Evolutionary conservation across 371 early-diverging fungal species (phyloP), one percentile per base, ranked within the genome.

Genomic region (Mortierella sp.): DNA sequence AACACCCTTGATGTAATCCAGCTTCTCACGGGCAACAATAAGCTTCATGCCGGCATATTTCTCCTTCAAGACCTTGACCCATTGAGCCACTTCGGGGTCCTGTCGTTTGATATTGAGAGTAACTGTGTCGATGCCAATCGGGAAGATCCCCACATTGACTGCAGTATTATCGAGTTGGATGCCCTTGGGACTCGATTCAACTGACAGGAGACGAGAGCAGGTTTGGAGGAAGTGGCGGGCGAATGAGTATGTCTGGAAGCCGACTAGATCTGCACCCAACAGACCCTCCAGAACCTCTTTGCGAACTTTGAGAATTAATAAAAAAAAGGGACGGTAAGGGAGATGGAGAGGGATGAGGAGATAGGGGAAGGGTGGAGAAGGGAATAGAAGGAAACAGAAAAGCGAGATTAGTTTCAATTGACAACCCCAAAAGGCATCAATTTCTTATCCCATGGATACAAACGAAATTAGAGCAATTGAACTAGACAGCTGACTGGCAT

Each of bases 1-100:
- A 16, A 99, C 97, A 0, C 99, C 99, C 76, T 98, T 98, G 70
- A 98, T 96, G 79, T 96, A 96, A 84, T 99, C 99, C 75, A 96
- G 92, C 90, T 97, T 96, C 88, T 99, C 99, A 42, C 98, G 93
- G 6, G 97, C 98, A 52, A 99, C 94, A 82, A 99, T 93, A 58
- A 99, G 86, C 73, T 94, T 93, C 91, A 96, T 97, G 52, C 94
- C 96, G 42, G 92, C 91, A 84, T 97, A 99, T 81, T 93, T 94
- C 72, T 97, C 94, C 73, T 91, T 90, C 34, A 98, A 87, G 47
- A 94, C 91, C 38, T 92, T 89, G 31, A 96, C 91, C 89, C 94
- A 94, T 72, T 95, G 93, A 44, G 88, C 88, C 7, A 98, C 97
- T 13, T 93, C 94, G 10, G 95, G 93, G 74, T 94, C 89, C 73